A percentile compares a stretch with the other conserved stretches of the same genome.
These are phyloP conservation scores for Neurospora sp. DNA, from an alignment of 495 filamentous ascomycete genomes.

Conservation along the genomic window DNA sequence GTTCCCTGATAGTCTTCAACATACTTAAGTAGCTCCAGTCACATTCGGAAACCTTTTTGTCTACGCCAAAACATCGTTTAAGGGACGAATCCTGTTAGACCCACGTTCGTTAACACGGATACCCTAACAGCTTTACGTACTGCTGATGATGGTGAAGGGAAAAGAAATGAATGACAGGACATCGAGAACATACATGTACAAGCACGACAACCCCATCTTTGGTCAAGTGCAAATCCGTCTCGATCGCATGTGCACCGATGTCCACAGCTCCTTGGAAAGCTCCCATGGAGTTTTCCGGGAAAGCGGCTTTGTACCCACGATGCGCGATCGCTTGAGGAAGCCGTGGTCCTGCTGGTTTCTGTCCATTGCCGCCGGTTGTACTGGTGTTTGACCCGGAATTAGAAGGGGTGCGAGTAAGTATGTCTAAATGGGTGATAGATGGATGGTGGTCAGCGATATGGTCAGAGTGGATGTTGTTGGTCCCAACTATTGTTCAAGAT, in stretches of 20 bases:
- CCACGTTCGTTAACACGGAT: background rate
- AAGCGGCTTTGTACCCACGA: slow-evolving; percentile 68
- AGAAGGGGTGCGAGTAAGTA: background rate
- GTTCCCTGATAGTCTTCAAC: slow-evolving; percentile 55
- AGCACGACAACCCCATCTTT: slow-evolving; percentile 78
- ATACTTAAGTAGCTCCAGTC: slow-evolving; percentile 62
- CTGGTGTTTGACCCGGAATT: background rate
- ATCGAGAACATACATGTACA: slow-evolving; percentile 54
- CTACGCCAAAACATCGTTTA: slow-evolving; percentile 67
- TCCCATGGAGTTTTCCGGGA: slow-evolving; percentile 77
- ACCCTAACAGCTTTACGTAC: background rate
- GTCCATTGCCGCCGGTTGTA: background rate
- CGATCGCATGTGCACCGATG: slow-evolving; percentile 69
- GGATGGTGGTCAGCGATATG: background rate
- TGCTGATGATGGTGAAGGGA: background rate
- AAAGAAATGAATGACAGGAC: background rate
- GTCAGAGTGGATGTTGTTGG: background rate
- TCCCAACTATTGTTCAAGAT: background rate
- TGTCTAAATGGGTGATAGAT: background rate
- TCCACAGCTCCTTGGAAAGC: slow-evolving; percentile 65
- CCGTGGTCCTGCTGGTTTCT: background rate
- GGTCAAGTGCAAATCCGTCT: slow-evolving; percentile 79
- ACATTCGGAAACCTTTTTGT: slow-evolving; percentile 61
- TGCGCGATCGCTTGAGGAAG: slow-evolving; percentile 76
- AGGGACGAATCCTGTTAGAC: slow-evolving; percentile 57